Base-by-base conservation (phyloP, 345 rosid genomes). In the Salix udensis region DNA sequence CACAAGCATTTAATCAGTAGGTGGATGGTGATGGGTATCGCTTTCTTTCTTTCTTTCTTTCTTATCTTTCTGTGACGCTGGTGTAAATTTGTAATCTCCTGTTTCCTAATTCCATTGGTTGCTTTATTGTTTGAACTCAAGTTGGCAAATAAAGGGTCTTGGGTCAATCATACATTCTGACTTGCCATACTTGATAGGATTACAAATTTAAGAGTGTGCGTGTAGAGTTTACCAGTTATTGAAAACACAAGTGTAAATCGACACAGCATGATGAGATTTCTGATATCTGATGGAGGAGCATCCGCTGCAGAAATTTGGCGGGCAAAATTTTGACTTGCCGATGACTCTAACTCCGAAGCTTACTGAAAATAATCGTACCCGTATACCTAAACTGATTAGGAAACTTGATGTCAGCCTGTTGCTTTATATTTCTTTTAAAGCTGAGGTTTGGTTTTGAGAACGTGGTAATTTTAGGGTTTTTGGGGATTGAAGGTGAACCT, bases 51-150 rank as follows among this genome's bases (percentile, higher is more conserved):
- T 71, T 72, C 66, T 71, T 73, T 74, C 73, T 62, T 53, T 78
- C 65, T 72, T 71, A 74, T 79, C 69, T 66, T 81, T 70, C 67
- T 68, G 69, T 26, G 85, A 71, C 26, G 52, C 60, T 81, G 85
- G 37, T 84, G 89, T 90, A 83, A 82, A 87, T 84, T 77, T 85
- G 86, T 73, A 14, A 55, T 65, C 70, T 69, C 72, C 10, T 55
- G 50, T 69, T 72, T 83, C 74, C 64, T 31, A 31, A 79, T 84
- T 90, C 73, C 83, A 83, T 87, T 82, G 70, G 85, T 84, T 87
- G 89, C 87, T 83, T 86, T 74, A 79, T 79, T 80, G 72, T 81
- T 78, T 69, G 73, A 75, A 77, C 68, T 65, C 31, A 50, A 26
- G 52, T 66, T 70, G 81, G 74, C 72, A 67, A 79, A 71, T 68